Conservation (phyloP, 2,329 filamentous ascomycete species). For the Fusarium avenaceum region DNA sequence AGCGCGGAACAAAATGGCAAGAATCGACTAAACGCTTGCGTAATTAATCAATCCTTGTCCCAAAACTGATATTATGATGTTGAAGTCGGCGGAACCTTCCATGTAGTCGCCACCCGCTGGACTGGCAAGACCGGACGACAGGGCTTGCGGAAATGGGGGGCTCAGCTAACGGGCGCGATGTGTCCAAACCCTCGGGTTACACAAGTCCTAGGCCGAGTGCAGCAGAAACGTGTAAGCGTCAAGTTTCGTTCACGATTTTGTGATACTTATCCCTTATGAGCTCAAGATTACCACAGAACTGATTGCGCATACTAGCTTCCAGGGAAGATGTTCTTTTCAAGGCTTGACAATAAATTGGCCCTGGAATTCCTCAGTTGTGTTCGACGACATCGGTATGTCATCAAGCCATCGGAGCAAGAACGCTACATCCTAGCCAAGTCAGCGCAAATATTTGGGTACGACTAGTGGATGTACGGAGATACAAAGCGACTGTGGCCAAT, state of each 20-base stretch:
- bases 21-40: slow-evolving; percentile 11
- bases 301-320: slow-evolving; percentile 2
- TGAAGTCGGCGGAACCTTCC: slow-evolving; percentile 5
- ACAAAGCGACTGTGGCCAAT: slow-evolving; percentile 19
- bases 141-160: not conserved
- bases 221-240: not conserved
- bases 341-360: slow-evolving; percentile 6
- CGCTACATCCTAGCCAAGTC: slow-evolving; percentile 19
- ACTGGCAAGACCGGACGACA: slow-evolving; percentile 1
- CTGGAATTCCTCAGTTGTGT: slow-evolving; percentile 18
- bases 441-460: slow-evolving; percentile 1
- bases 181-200: not conserved
- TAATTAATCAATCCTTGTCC: slow-evolving; percentile 2
- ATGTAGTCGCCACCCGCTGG: not conserved
- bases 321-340: slow-evolving; percentile 10
- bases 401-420: slow-evolving; percentile 11
- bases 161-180: not conserved
- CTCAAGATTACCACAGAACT: slow-evolving; percentile 2
- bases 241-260: slow-evolving; percentile 5
- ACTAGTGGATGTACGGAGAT: slow-evolving; percentile 1
- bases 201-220: not conserved
- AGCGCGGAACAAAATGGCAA: not conserved
- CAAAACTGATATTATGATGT: slow-evolving; percentile 18
- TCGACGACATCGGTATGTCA: slow-evolving; percentile 37
- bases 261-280: slow-evolving; percentile 3